phyloP scores from a whole-genome alignment of 2,329 filamentous ascomycete species.

The Neofusicoccum cordaticola region DNA sequence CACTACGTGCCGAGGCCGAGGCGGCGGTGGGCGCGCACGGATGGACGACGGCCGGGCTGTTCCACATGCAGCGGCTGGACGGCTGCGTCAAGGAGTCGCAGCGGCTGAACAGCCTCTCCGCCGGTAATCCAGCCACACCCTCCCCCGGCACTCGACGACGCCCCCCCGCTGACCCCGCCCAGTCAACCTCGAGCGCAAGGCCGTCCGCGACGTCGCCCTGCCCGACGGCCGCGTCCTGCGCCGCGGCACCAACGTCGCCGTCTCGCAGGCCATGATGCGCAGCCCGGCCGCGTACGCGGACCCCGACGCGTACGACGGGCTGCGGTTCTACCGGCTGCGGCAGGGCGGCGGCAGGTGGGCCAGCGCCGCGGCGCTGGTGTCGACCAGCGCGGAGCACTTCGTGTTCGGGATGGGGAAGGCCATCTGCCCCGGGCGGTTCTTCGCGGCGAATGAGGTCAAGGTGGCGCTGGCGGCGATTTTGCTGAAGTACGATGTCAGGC shows the following conservation, averaged over 20 bases:
- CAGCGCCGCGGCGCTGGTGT: neutral
- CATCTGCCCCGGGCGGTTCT: constrained; percentile 33
- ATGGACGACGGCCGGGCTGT: constrained; percentile 29
- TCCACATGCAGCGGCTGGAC: constrained; percentile 32
- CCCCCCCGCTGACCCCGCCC: neutral
- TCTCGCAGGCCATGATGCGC: constrained; percentile 12
- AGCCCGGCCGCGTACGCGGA: constrained; percentile 15
- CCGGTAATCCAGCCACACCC: too few species aligned
- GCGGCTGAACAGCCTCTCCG: constrained; percentile 21
- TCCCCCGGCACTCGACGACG: neutral
- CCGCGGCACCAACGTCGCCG: constrained; percentile 19
- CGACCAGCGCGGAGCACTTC: neutral
- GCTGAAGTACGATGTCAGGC: constrained; percentile 28
- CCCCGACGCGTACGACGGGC: constrained; percentile 15
- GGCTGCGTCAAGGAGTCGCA: constrained; percentile 34
- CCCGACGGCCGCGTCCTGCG: constrained; percentile 20
- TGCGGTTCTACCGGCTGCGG: constrained; percentile 14
- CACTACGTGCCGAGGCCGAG: constrained; percentile 27
- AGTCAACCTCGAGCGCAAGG: constrained; percentile 20
- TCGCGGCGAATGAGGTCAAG: constrained; percentile 33
- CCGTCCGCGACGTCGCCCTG: constrained; percentile 19
- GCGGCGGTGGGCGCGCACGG: constrained; percentile 25
- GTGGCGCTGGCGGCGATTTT: constrained; percentile 29
- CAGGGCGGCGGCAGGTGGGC: neutral
- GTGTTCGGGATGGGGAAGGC: constrained; percentile 30